These are phyloP conservation scores for Trypanosomatidae sp. DNA, from an alignment of 208 protist genomes.

Conservation along the genomic window DNA sequence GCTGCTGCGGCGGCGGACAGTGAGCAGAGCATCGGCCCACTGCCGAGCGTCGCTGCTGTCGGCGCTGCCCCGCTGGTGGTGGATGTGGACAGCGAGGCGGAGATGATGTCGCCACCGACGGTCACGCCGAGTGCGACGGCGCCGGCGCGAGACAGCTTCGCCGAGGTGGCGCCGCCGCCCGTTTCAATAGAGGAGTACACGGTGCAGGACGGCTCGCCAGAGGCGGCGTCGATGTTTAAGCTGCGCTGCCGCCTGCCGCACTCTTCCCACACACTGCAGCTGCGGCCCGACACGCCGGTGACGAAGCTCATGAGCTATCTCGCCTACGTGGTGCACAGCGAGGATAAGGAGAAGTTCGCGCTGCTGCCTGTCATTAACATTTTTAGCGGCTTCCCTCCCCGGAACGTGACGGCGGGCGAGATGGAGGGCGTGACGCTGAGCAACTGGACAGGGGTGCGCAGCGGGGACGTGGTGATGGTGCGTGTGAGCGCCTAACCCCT, in stretches of 20 bases:
- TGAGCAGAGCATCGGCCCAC: background rate
- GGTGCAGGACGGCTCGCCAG: conserved; percentile 12
- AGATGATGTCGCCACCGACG: conserved; percentile 27
- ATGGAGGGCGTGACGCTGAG: conserved; percentile 32
- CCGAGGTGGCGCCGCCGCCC: conserved; percentile 5
- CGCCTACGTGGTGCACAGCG: conserved; percentile 46
- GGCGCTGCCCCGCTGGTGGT: background rate
- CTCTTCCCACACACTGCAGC: conserved; percentile 42
- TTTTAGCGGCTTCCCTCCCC: conserved; percentile 54
- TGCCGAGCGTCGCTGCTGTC: background rate
- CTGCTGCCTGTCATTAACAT: conserved; percentile 34
- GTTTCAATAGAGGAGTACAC: conserved; percentile 15
- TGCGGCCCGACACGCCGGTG: conserved; percentile 58
- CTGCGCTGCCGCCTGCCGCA: conserved; percentile 68
- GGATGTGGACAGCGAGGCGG: conserved; percentile 34
- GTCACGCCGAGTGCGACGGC: conserved; percentile 1
- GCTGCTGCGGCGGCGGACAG: background rate
- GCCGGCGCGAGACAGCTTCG: conserved; percentile 7
- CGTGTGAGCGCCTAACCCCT: conserved; percentile 37
- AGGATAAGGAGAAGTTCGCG: conserved; percentile 37
- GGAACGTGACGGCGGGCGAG: conserved; percentile 27
- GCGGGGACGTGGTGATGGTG: conserved; percentile 65
- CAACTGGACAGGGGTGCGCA: conserved; percentile 44
- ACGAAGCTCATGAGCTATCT: conserved; percentile 56
- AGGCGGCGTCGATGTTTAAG: conserved; percentile 30